These are phyloP conservation scores for Gossypium mustelinum DNA, from an alignment of 345 rosid genomes.

Conservation along the genomic window DNA sequence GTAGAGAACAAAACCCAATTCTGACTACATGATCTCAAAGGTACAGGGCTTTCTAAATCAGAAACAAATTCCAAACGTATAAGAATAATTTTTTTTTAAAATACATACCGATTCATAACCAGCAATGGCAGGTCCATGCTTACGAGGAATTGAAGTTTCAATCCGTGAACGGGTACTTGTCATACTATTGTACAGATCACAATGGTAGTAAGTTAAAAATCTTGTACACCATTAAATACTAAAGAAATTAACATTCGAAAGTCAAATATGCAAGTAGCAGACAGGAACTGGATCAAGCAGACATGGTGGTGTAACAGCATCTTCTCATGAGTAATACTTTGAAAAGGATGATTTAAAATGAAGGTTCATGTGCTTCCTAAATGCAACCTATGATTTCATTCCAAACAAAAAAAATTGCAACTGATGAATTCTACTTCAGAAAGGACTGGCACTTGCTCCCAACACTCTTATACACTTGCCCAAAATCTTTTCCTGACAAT, in stretches of 20 bases:
- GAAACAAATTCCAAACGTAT: no score
- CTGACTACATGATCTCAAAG: no score
- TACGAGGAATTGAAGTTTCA: slow-evolving; percentile 94
- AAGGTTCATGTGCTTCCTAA: slow-evolving; percentile 1
- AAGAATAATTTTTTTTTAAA: background rate
- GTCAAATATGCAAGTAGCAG: background rate
- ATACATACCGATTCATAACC: slow-evolving; percentile 66
- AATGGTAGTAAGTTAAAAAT: background rate
- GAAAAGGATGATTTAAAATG: background rate
- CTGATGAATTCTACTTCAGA: background rate
- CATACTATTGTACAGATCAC: slow-evolving; percentile 43
- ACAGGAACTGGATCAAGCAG: background rate
- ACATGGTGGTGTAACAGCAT: background rate
- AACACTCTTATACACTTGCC: background rate
- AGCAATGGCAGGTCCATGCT: slow-evolving; percentile 98
- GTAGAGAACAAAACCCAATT: no score
- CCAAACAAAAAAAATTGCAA: background rate
- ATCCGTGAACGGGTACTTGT: slow-evolving; percentile 78
- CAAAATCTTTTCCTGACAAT: background rate
- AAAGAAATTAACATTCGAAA: background rate
- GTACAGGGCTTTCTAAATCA: no score
- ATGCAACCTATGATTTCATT: background rate
- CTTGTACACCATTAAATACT: background rate
- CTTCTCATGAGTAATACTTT: slow-evolving; percentile 4
- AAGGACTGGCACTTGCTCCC: background rate